Evolutionary conservation across 2,329 filamentous ascomycete genomes (phyloP), one percentile per base, ranked within the genome.

Genomic region (Nannizzia gypsea): DNA sequence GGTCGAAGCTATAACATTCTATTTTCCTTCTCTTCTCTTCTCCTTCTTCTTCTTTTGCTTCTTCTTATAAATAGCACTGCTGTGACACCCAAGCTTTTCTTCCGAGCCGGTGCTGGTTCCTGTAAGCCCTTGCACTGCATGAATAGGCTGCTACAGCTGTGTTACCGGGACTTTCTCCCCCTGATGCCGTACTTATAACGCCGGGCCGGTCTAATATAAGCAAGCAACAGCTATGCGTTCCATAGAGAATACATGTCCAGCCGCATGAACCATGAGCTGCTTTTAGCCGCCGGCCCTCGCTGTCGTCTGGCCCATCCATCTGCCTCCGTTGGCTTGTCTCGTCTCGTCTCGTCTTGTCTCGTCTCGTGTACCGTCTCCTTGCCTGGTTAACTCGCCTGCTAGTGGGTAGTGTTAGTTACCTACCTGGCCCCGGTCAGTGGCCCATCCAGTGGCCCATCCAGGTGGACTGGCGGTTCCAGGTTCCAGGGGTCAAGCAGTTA

Each of bases 1-100:
- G n/a, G 38, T 42, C 59, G 34, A 63, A 63, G 48, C 44, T 64
- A 54, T 63, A 46, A n/a, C n/a, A n/a, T n/a, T n/a, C n/a, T n/a
- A n/a, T n/a, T n/a, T n/a, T n/a, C n/a, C n/a, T n/a, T n/a, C n/a
- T n/a, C n/a, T n/a, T n/a, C n/a, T n/a, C n/a, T n/a, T n/a, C n/a
- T n/a, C n/a, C n/a, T n/a, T n/a, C n/a, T n/a, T n/a, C 59, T 38
- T 15, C 54, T 15, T 24, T n/a, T 6, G n/a, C 17, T n/a, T 13
- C 22, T 24, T 17, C 20, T 20, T 54, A 54, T 34, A 34, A 54
- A 34, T 31, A 54, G 48, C 26, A 28, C 15, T 22, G 13, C 48
- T 54, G 26, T 54, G 48, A 54, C 17, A 54, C 48, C 34, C 48
- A 34, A 34, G 48, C 48, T 54, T 54, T 36, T 54, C 48, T 34